phyloP scores from a whole-genome alignment of 2,329 filamentous ascomycete genomes.

The Metarhizium anisopliae region DNA sequence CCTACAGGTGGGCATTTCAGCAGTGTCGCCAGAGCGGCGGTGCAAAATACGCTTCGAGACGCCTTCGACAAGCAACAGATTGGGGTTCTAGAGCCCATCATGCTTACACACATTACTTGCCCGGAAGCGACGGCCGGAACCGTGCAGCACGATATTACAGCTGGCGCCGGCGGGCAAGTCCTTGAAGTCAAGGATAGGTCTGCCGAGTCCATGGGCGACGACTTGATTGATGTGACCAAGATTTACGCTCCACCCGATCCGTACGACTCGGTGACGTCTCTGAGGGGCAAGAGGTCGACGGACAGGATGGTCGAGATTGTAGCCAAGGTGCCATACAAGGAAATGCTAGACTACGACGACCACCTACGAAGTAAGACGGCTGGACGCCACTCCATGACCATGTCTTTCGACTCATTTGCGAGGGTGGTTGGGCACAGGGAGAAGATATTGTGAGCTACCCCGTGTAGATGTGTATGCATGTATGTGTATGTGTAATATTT shows the following conservation, averaged over 20 bases:
- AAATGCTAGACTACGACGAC: constrained; percentile 93
- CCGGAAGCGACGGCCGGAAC: constrained; percentile 73
- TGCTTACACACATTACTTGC: constrained; percentile 79
- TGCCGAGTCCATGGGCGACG: constrained; percentile 26
- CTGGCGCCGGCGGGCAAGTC: constrained; percentile 63
- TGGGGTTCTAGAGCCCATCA: constrained; percentile 82
- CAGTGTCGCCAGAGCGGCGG: constrained; percentile 51
- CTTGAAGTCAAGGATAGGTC: constrained; percentile 57
- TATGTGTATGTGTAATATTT: background rate
- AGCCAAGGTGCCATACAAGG: constrained; percentile 83
- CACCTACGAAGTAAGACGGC: constrained; percentile 82
- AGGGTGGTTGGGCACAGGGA: constrained; percentile 45
- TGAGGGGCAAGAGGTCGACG: constrained; percentile 39
- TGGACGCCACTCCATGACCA: constrained; percentile 57
- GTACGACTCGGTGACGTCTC: constrained; percentile 54
- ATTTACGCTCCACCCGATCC: constrained; percentile 88
- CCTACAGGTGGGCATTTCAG: constrained; percentile 62
- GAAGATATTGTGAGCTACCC: constrained; percentile 31
- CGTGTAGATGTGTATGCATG: background rate
- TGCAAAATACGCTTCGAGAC: constrained; percentile 58
- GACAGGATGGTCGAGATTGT: constrained; percentile 56
- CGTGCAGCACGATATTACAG: constrained; percentile 74
- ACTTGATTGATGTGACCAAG: constrained; percentile 55
- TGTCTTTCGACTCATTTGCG: constrained; percentile 50
- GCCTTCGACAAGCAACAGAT: constrained; percentile 47